These are phyloP conservation scores for Aspergillus sp. DNA, from an alignment of 2,329 filamentous ascomycete species.

Conservation along the genomic window DNA sequence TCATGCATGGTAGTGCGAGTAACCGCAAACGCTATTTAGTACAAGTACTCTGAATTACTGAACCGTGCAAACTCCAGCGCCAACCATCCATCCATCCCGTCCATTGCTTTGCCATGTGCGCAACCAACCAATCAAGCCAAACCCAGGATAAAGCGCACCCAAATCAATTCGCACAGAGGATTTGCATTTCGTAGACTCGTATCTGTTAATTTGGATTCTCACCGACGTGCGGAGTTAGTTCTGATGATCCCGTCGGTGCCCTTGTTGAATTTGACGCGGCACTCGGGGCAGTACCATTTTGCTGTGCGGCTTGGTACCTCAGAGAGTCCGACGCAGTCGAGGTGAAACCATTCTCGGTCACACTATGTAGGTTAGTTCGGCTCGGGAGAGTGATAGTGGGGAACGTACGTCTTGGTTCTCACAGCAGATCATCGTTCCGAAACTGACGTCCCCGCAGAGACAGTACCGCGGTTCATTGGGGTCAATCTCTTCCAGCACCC, in stretches of 20 bases:
- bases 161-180: constrained; percentile 13
- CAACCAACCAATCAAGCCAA: not conserved
- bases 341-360: constrained; percentile 70
- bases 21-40: not conserved
- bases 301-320: constrained; percentile 63
- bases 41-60: not conserved
- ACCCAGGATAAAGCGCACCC: constrained; percentile 12
- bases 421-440: constrained; percentile 68
- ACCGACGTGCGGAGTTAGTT: constrained; percentile 40
- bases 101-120: constrained; percentile 1
- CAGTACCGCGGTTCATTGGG: constrained; percentile 68
- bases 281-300: constrained; percentile 71
- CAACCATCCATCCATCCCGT: constrained; percentile 2
- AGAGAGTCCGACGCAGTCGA: constrained; percentile 62
- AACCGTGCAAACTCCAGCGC: constrained; percentile 8
- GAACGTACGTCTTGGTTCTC: constrained; percentile 61
- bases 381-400: not conserved
- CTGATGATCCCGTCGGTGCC: constrained; percentile 47
- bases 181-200: constrained; percentile 23
- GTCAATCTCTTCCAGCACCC: constrained; percentile 58
- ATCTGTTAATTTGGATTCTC: constrained; percentile 13
- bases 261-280: constrained; percentile 55
- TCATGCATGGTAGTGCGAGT: not conserved
- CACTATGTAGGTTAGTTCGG: constrained; percentile 50
- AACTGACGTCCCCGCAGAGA: constrained; percentile 66